These are phyloP conservation scores for Phlegmacium glaucopus DNA, from an alignment of 768 basidiomycete species.

Conservation along the genomic window DNA sequence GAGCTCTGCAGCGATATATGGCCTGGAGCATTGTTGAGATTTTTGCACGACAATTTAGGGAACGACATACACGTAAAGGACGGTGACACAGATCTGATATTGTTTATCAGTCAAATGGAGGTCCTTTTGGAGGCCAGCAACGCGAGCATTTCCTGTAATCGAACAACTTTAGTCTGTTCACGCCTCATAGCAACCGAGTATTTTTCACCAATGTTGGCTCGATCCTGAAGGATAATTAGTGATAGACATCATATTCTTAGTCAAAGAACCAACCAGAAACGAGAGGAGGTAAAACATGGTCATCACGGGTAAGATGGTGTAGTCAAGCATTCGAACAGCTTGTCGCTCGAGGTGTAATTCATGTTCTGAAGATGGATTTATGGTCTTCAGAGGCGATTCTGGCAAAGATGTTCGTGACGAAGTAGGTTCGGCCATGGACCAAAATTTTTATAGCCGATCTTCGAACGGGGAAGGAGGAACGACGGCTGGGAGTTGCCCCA, in stretches of 20 bases:
- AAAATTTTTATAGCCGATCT: no score
- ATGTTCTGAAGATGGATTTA: no score
- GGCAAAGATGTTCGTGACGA: no score
- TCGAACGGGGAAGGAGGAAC: no score
- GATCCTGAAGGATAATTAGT: conserved; percentile 22
- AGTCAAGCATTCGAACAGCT: conserved; percentile 28
- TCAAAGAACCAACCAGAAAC: conserved; percentile 25
- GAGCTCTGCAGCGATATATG: conserved; percentile 45
- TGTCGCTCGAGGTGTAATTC: conserved; percentile 1
- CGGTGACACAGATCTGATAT: conserved; percentile 34
- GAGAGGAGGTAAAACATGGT: conserved; percentile 37
- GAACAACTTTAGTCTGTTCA: not conserved
- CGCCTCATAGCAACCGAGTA: not conserved
- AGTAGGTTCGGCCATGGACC: no score
- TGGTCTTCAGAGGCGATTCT: no score
- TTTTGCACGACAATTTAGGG: not conserved
- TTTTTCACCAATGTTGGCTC: conserved; percentile 32
- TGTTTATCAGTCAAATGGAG: conserved; percentile 35
- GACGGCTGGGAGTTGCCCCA: no score
- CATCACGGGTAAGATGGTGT: conserved; percentile 30
- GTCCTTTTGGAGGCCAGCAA: conserved; percentile 46
- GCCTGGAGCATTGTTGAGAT: conserved; percentile 16
- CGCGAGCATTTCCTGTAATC: conserved; percentile 38
- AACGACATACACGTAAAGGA: conserved; percentile 28
- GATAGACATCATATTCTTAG: not conserved